These are phyloP conservation scores for Fusarium secorum DNA, from an alignment of 2,329 filamentous ascomycete genomes.

Conservation along the genomic window DNA sequence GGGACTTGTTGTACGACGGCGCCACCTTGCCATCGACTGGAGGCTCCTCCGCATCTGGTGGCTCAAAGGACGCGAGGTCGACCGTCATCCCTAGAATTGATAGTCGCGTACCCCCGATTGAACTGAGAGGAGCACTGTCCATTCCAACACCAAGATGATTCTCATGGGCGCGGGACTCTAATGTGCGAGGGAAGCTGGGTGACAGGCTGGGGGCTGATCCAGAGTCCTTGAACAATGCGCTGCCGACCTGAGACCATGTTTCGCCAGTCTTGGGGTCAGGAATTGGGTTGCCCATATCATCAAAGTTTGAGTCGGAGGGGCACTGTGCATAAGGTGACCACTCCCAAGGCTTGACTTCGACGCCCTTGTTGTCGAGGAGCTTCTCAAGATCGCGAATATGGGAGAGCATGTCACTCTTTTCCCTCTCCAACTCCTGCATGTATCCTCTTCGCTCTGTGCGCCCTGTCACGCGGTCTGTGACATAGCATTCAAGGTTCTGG, in stretches of 20 bases:
- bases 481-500: slow-evolving; percentile 79
- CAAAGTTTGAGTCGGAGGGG: slow-evolving; percentile 37
- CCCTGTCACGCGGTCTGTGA: slow-evolving; percentile 86
- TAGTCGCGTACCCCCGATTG: slow-evolving; percentile 78
- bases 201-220: slow-evolving; percentile 30
- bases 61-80: slow-evolving; percentile 77
- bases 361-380: slow-evolving; percentile 66
- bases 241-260: slow-evolving; percentile 46
- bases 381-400: slow-evolving; percentile 74
- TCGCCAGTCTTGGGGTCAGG: slow-evolving; percentile 38
- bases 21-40: slow-evolving; percentile 48
- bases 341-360: slow-evolving; percentile 65
- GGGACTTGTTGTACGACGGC: slow-evolving; percentile 74
- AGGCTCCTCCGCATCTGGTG: slow-evolving; percentile 69
- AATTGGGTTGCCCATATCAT: slow-evolving; percentile 39
- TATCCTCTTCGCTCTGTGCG: slow-evolving; percentile 82
- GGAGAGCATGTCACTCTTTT: slow-evolving; percentile 71
- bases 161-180: slow-evolving; percentile 60
- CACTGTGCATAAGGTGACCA: slow-evolving; percentile 44
- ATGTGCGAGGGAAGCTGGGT: slow-evolving; percentile 45
- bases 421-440: slow-evolving; percentile 76
- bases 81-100: slow-evolving; percentile 82
- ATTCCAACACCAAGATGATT: slow-evolving; percentile 72
- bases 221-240: slow-evolving; percentile 48
- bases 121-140: slow-evolving; percentile 71